Evolutionary conservation across 73 alveolate genomes (phyloP).

Genomic region (Vitrella brassicaformis): DNA sequence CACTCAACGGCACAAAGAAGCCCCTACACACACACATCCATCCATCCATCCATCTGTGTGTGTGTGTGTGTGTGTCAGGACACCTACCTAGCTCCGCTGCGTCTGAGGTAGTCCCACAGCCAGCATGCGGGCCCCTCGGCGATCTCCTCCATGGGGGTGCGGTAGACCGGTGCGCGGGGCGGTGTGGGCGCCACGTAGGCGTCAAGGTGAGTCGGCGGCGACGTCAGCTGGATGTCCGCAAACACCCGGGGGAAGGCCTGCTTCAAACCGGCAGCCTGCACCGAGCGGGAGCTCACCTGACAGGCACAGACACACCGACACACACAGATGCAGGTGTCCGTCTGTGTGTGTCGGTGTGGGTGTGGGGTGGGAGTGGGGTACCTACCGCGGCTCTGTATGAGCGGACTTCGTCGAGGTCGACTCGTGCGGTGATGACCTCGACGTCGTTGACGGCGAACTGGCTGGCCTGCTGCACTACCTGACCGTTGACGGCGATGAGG

Average conservation of each 20-base stretch:
- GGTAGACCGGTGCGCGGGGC: too few species aligned
- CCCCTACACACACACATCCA: too few species aligned
- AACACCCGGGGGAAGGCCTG: background rate
- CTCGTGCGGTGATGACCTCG: slow-evolving; percentile 50
- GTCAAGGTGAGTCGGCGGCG: too few species aligned
- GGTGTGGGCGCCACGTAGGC: too few species aligned
- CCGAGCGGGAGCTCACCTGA: background rate
- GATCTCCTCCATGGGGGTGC: slow-evolving; percentile 67
- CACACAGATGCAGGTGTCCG: background rate
- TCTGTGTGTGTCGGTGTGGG: too few species aligned
- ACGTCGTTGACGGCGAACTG: slow-evolving; percentile 67
- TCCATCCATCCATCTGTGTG: too few species aligned
- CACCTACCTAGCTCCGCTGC: slow-evolving; percentile 88
- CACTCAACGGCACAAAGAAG: slow-evolving; percentile 77
- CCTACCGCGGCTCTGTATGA: too few species aligned
- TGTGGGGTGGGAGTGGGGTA: too few species aligned
- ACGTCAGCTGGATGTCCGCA: background rate
- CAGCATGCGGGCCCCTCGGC: slow-evolving; percentile 72
- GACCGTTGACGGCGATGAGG: slow-evolving; percentile 68
- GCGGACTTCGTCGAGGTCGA: slow-evolving; percentile 69
- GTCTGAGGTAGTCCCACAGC: slow-evolving; percentile 86
- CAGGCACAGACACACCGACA: background rate
- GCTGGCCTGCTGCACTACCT: slow-evolving; percentile 48
- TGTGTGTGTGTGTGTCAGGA: too few species aligned
- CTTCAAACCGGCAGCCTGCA: background rate